Base-by-base conservation (phyloP, 106 monocot genomes). In the Dactylorhiza incarnata region DNA sequence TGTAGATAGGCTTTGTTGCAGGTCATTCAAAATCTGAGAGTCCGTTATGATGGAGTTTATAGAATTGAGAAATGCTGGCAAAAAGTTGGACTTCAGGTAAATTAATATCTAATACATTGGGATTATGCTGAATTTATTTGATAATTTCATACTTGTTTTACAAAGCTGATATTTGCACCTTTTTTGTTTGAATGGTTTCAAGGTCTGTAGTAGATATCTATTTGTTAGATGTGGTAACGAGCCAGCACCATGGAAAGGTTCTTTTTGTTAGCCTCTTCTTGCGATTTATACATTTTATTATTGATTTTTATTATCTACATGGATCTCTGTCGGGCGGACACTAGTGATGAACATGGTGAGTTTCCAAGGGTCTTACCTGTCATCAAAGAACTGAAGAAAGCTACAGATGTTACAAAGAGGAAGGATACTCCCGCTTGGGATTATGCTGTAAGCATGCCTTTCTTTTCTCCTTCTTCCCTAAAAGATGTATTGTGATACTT, bases 191-290 rank as follows among this genome's bases (percentile, higher is more conserved):
- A 73, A 93, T 93, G 97, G 93, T 68, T 87, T 81, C 70, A 88
- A 87, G 84, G 93, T 97, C 44, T 97, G 97, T 70, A 68, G 93
- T n/a, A n/a, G n/a, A 14, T 97, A 97, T 72, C 85, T 94, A 2
- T 94, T 97, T 88, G 97, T 94, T 50, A 81, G 97, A 16, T 93
- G 93, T 81, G 97, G 94, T 68, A 97, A 97, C 82, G 89, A 89
- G 73, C 97, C 97, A 43, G 97, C 97, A 73, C 97, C 97, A 55
- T 97, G 97, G 97, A 91, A 74, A 97, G 93, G 96, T 76, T 17
- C 54, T 48, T 48, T 16, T n/a, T 3, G 12, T 25, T 25, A 3
- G 3, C 56, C 10, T 63, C 25, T 10, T 25, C 0, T 26, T 25
- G 5, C 25, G 22, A 0, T n/a, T n/a, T n/a, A n/a, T n/a, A n/a